Percentiles rank a stretch among this genome's conserved stretches.
Evolutionary conservation across 345 rosid genomes (phyloP).

Genomic region (Kandelia obovata): DNA sequence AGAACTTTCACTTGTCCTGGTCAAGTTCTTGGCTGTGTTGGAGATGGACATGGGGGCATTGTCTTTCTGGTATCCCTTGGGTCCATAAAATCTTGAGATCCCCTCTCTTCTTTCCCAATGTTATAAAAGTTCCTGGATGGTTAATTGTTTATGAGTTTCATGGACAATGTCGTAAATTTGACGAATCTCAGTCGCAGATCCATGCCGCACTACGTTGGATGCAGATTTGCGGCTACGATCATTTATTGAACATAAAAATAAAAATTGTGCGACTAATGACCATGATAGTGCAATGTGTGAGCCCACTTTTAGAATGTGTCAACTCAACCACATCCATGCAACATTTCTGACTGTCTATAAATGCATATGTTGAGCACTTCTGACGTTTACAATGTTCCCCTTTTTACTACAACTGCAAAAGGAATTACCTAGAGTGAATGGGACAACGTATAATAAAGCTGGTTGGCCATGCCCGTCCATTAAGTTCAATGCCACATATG

Average conservation of each 20-base stretch:
- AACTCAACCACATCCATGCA: too few species aligned
- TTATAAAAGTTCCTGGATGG: constrained; percentile 28
- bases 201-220: too few species aligned
- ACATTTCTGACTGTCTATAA: background rate
- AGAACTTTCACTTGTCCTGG: background rate
- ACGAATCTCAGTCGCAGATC: too few species aligned
- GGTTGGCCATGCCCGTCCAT: constrained; percentile 99
- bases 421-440: constrained; percentile 81
- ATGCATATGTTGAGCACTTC: background rate
- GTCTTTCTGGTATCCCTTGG: constrained; percentile 24
- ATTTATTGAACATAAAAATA: too few species aligned
- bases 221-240: too few species aligned
- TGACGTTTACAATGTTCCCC: background rate
- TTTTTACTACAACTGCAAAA: background rate
- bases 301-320: too few species aligned
- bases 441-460: constrained; percentile 92
- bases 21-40: constrained; percentile 15
- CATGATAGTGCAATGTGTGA: too few species aligned
- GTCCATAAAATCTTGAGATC: constrained; percentile 22
- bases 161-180: too few species aligned
- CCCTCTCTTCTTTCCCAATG: constrained; percentile 29
- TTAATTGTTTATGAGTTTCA: background rate
- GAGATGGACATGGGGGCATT: constrained; percentile 22
- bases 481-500: constrained; percentile 87
- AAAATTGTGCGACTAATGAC: too few species aligned